Evolutionary conservation across 2,329 filamentous ascomycete species (phyloP), one percentile per base, ranked within the genome.

Genomic region (Mycogone perniciosa): DNA sequence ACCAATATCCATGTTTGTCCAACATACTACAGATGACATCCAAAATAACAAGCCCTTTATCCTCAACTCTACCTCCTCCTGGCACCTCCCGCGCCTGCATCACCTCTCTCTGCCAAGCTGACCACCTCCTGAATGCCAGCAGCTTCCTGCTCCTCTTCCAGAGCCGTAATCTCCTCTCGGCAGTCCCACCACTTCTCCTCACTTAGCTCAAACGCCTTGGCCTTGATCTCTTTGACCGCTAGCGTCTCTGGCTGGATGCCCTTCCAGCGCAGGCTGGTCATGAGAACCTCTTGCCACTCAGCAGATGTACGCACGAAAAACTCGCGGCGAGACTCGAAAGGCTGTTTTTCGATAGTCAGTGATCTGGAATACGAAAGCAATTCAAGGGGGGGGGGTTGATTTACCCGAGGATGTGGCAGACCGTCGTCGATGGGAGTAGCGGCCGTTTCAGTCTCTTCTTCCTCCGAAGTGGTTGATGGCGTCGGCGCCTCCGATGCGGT

Each of bases 101-200:
- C 82, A 39, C 76, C 80, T 57, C 82, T 82, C 60, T 95, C 89
- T 45, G 85, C 84, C 63, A 97, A 74, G 63, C 85, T 93, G 49
- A 97, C 88, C 40, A 97, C 89, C 72, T 97, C 93, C 11, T 90
- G 88, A 67, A 97, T 96, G 7, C 93, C 91, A 33, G 90, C 89
- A 44, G 88, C 91, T 69, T 96, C 92, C 73, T 97, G 90, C 72
- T 96, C 92, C 69, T 96, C 92, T 70, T 99, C 93, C 63, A 97
- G 70, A 6, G 83, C 86, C 48, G 85, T 86, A 58, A 99, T 88
- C 71, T 97, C 92, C 72, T 99, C 93, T 60, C 93, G 81, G 65
- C 86, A 90, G 75, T 96, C 93, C 93, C 93, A 99, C 93, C 93
- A 99, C 68, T 95, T 96, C 71, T 91, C 88, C 69, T 99, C 93